phyloP scores from a whole-genome alignment of 768 basidiomycete species.

The Tylopilus rubrobrunneus region DNA sequence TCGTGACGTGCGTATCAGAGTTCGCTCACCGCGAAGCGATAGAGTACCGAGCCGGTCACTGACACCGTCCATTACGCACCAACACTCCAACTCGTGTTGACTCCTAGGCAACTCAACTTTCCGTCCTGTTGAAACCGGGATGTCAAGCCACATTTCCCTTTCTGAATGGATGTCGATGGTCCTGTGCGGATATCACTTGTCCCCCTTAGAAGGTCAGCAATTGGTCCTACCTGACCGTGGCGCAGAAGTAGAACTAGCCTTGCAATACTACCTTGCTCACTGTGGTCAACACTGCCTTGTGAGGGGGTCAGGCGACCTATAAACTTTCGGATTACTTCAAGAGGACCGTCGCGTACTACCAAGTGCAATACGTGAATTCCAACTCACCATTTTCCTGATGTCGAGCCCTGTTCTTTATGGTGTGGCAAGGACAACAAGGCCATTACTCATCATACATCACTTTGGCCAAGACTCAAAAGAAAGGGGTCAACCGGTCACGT shows the following conservation, averaged over 20 bases:
- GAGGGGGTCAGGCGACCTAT: too few relatives aligned
- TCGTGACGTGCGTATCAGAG: neutral
- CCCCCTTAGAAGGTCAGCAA: neutral
- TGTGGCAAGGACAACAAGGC: too few relatives aligned
- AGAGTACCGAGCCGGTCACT: too few relatives aligned
- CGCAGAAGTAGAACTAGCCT: neutral
- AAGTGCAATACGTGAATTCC: neutral
- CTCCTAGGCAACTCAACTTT: neutral
- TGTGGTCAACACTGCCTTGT: neutral
- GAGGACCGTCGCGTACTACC: neutral
- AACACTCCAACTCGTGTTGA: neutral
- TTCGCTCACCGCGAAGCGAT: too few relatives aligned
- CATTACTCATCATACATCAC: conserved; percentile 5
- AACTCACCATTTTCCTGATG: neutral
- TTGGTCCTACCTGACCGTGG: neutral
- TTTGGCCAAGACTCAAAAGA: conserved; percentile 9
- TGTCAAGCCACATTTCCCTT: neutral
- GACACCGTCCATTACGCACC: too few relatives aligned
- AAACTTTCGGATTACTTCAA: neutral
- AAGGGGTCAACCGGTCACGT: conserved; percentile 16
- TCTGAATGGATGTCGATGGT: neutral
- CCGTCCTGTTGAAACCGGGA: neutral
- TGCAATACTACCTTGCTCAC: neutral
- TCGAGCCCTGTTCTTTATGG: too few relatives aligned
- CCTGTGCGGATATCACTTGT: neutral